phyloP scores from a whole-genome alignment of 768 basidiomycete species.

The Lyophyllum semitale region DNA sequence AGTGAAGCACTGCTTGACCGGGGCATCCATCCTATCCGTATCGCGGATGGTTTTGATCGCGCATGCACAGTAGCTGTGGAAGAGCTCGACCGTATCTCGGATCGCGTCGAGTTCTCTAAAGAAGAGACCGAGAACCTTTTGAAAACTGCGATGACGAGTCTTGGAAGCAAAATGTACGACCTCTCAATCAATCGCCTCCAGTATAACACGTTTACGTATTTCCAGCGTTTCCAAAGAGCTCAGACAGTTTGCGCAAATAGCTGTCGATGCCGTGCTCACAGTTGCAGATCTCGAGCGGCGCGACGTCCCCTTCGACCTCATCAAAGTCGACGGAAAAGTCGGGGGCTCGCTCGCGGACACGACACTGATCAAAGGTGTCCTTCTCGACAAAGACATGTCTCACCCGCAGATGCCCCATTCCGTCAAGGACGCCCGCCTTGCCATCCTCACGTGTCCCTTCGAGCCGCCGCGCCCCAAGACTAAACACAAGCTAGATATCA shows the following conservation, averaged over 20 bases:
- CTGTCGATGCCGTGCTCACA: conserved; percentile 92
- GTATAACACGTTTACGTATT: conserved; percentile 3
- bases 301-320: conserved; percentile 96
- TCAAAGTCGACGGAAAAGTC: conserved; percentile 99
- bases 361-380: conserved; percentile 92
- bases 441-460: conserved; percentile 98
- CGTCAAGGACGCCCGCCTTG: conserved; percentile 87
- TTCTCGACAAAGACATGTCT: conserved; percentile 99
- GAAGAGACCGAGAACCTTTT: conserved; percentile 85
- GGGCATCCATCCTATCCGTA: conserved; percentile 98
- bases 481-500: conserved; percentile 98
- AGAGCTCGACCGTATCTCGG: conserved; percentile 89
- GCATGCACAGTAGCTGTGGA: conserved; percentile 90
- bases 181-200: not conserved
- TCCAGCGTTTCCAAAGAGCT: conserved; percentile 95
- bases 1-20: conserved; percentile 96
- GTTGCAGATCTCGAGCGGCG: conserved; percentile 94
- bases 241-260: conserved; percentile 94
- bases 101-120: conserved; percentile 82
- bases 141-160: conserved; percentile 93
- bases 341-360: conserved; percentile 97
- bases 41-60: conserved; percentile 97
- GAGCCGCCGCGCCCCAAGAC: conserved; percentile 99
- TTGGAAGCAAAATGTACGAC: conserved; percentile 95
- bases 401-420: conserved; percentile 96